These are phyloP conservation scores for Fusarium multiceps DNA, from an alignment of 2,329 filamentous ascomycete genomes.

Conservation along the genomic window DNA sequence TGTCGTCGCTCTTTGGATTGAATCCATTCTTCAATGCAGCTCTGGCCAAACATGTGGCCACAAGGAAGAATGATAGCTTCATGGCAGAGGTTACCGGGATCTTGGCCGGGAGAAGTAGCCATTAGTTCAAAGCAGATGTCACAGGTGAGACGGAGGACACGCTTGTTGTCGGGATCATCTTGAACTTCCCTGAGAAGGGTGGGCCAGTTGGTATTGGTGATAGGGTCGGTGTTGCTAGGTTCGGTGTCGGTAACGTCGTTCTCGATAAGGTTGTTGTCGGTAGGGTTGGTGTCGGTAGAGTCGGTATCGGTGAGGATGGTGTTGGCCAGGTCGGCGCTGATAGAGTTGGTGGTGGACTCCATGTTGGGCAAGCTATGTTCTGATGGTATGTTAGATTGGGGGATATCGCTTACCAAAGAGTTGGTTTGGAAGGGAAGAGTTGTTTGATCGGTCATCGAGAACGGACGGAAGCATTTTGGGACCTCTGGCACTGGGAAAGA, in stretches of 20 bases:
- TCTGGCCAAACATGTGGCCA: neutral
- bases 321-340: neutral
- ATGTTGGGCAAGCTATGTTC: neutral
- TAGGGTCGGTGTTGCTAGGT: neutral
- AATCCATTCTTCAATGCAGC: neutral
- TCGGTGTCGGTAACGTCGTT: too few species aligned
- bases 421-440: neutral
- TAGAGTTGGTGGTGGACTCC: neutral
- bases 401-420: neutral
- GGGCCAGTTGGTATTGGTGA: neutral
- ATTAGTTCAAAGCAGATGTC: neutral
- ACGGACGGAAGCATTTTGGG: fast-evolving
- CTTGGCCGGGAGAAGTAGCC: neutral
- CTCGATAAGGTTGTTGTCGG: too few species aligned
- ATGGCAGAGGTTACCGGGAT: neutral
- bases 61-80: neutral
- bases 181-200: neutral
- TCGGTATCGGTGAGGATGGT: neutral
- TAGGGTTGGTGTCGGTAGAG: too few species aligned
- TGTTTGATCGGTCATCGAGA: neutral
- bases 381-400: neutral
- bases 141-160: neutral
- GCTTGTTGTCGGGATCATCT: neutral
- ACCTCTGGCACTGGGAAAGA: neutral
- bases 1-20: too few species aligned